Conservation (phyloP, 805 yeast species). For the Kodamaea jinghongensis region DNA sequence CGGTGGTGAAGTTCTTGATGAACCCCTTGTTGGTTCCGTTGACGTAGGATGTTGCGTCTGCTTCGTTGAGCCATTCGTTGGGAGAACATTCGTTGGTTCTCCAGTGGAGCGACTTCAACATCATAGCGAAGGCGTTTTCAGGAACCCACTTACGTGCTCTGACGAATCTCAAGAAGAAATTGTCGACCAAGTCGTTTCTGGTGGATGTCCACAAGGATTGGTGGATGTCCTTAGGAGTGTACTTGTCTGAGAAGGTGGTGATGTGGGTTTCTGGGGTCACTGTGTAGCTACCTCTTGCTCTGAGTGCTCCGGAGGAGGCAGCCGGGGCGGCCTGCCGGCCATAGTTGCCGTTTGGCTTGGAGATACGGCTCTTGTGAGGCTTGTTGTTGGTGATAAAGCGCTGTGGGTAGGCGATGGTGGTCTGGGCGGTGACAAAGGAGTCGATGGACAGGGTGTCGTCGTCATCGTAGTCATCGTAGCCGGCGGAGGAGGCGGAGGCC, state of each 20-base stretch:
- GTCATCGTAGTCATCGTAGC: constrained; percentile 16
- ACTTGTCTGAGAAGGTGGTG: constrained; percentile 48
- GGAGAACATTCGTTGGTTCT: constrained; percentile 59
- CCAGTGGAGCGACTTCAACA: constrained; percentile 75
- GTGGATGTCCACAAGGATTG: constrained; percentile 54
- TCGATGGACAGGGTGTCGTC: constrained; percentile 28
- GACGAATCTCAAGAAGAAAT: constrained; percentile 67
- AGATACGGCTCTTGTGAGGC: neutral
- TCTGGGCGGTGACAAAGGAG: constrained; percentile 32
- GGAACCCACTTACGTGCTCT: constrained; percentile 87
- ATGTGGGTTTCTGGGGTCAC: constrained; percentile 34
- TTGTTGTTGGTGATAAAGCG: constrained; percentile 7
- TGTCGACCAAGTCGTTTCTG: constrained; percentile 81
- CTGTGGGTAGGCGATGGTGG: constrained; percentile 22
- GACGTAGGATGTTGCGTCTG: constrained; percentile 64
- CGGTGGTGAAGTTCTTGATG: constrained; percentile 54
- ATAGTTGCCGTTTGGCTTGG: neutral
- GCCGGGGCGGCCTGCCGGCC: neutral
- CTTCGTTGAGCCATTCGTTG: constrained; percentile 60
- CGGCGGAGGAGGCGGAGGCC: constrained; percentile 5
- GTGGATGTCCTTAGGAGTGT: constrained; percentile 52
- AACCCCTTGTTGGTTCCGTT: constrained; percentile 42
- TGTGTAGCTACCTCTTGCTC: neutral
- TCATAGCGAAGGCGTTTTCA: constrained; percentile 65
- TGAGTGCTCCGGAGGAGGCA: neutral